phyloP scores from a whole-genome alignment of 2,329 filamentous ascomycete species.

The Aureobasidium melanogenum region DNA sequence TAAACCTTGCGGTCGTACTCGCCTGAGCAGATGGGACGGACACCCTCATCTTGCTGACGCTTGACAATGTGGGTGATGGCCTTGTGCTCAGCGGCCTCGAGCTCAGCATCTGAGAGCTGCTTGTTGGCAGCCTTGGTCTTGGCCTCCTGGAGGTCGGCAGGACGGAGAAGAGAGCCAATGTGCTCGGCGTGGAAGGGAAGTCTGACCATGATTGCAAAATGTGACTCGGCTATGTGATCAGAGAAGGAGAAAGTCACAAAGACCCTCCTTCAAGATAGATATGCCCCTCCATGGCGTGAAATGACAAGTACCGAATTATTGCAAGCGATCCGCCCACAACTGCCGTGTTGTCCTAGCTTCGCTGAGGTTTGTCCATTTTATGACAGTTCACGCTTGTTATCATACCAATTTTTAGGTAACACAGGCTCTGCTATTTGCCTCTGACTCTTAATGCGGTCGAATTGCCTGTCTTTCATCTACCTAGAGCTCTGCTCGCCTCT shows the following conservation, averaged over 20 bases:
- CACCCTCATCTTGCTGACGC: slow-evolving; percentile 54
- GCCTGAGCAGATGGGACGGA: slow-evolving; percentile 58
- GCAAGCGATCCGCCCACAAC: background rate
- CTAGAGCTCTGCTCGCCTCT: background rate
- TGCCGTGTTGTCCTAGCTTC: slow-evolving; percentile 1
- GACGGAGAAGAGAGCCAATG: slow-evolving; percentile 62
- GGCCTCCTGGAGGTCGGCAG: slow-evolving; percentile 51
- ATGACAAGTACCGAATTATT: slow-evolving; percentile 3
- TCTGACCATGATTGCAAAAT: slow-evolving; percentile 11
- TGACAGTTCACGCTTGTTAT: slow-evolving; percentile 3
- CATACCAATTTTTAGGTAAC: slow-evolving; percentile 1
- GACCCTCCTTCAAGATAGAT: background rate
- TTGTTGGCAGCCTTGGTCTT: slow-evolving; percentile 50
- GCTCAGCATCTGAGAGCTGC: slow-evolving; percentile 44
- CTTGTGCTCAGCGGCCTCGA: slow-evolving; percentile 54
- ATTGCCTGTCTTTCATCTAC: background rate
- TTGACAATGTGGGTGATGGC: slow-evolving; percentile 57
- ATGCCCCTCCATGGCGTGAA: slow-evolving; percentile 4
- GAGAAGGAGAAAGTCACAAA: background rate
- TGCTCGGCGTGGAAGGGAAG: slow-evolving; percentile 66
- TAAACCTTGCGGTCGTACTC: slow-evolving; percentile 48
- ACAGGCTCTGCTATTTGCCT: background rate
- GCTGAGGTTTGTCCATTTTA: slow-evolving; percentile 9
- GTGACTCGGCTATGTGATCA: background rate
- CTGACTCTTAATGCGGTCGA: background rate